phyloP scores from a whole-genome alignment of 768 basidiomycete genomes.

The Pleurotus giganteus region DNA sequence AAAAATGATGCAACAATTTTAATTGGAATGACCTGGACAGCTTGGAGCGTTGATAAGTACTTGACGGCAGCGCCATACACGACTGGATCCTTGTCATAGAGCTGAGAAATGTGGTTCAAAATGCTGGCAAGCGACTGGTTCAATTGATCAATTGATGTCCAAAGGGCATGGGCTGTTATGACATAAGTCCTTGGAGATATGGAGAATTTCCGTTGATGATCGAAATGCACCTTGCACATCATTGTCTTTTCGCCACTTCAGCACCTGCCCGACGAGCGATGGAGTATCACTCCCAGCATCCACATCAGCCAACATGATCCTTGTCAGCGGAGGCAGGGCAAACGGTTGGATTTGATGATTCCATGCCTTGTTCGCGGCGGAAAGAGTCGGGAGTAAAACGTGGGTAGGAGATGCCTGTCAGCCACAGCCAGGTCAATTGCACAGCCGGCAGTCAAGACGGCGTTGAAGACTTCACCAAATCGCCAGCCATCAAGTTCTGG shows the following conservation, averaged over 20 bases:
- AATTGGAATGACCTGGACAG: slow-evolving; percentile 46
- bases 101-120: slow-evolving; percentile 47
- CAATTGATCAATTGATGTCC: slow-evolving; percentile 59
- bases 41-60: slow-evolving; percentile 58
- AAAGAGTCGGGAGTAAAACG: slow-evolving; percentile 50
- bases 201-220: background rate
- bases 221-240: slow-evolving; percentile 41
- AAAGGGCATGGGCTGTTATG: slow-evolving; percentile 54
- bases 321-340: slow-evolving; percentile 77
- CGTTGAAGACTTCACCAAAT: slow-evolving; percentile 32
- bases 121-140: slow-evolving; percentile 60
- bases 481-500: slow-evolving; percentile 59
- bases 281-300: slow-evolving; percentile 97
- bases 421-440: slow-evolving; percentile 1
- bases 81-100: slow-evolving; percentile 44
- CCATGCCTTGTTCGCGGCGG: slow-evolving; percentile 70
- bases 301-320: slow-evolving; percentile 91
- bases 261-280: slow-evolving; percentile 86
- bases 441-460: background rate
- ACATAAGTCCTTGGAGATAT: slow-evolving; percentile 3
- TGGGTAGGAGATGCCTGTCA: slow-evolving; percentile 20
- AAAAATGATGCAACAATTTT: background rate
- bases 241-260: slow-evolving; percentile 81
- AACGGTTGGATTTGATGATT: slow-evolving; percentile 69
- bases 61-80: slow-evolving; percentile 59